Percentiles rank a stretch among this genome's conserved stretches.
phyloP scores from a whole-genome alignment of 106 monocot genomes.

The Dendrobium catenatum region DNA sequence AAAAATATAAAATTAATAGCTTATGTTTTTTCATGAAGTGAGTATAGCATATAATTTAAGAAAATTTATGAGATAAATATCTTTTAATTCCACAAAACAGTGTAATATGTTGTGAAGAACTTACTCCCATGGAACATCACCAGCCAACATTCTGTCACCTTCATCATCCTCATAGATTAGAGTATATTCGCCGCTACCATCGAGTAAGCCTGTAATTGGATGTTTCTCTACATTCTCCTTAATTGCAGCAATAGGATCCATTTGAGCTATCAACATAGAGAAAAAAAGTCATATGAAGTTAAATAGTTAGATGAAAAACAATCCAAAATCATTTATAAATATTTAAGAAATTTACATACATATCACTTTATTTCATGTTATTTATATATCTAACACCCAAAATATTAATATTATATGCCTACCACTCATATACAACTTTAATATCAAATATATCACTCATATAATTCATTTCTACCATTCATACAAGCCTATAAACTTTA shows the following conservation, averaged over 20 bases:
- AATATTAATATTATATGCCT: too few species aligned
- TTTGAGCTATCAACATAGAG: conserved; percentile 49
- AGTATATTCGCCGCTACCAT: conserved; percentile 78
- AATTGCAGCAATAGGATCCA: conserved; percentile 18
- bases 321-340: too few species aligned
- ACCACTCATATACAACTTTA: too few species aligned
- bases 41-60: not conserved
- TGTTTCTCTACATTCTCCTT: conserved; percentile 13
- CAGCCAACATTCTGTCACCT: conserved; percentile 82
- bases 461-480: too few species aligned
- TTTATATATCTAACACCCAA: too few species aligned
- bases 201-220: conserved; percentile 45
- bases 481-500: too few species aligned
- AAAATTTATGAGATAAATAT: not conserved
- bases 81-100: not conserved
- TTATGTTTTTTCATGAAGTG: not conserved
- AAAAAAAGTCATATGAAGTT: not conserved
- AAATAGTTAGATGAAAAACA: not conserved
- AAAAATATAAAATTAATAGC: too few species aligned
- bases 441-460: too few species aligned
- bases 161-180: conserved; percentile 89
- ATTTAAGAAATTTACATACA: too few species aligned
- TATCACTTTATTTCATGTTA: too few species aligned
- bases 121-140: conserved; percentile 99
- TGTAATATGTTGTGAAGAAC: conserved; percentile 8